Evolutionary conservation across 2,329 filamentous ascomycete species (phyloP).

Genomic region (Cordyceps javanica): DNA sequence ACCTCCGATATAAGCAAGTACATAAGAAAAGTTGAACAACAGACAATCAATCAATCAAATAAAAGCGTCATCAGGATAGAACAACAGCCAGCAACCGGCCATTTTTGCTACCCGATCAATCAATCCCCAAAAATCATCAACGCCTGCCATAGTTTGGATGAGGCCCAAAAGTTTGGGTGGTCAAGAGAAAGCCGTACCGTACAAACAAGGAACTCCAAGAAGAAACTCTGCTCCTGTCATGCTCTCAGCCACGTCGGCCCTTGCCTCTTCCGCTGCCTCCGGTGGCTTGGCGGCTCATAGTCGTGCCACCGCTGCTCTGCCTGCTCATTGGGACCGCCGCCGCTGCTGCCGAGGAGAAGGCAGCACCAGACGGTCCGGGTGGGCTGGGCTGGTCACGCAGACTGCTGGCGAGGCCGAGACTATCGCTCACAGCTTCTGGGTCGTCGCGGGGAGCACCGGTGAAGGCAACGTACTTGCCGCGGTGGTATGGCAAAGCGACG

Average conservation of each 20-base stretch:
- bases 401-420: conserved; percentile 43
- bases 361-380: conserved; percentile 18
- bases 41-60: not conserved
- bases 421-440: conserved; percentile 43
- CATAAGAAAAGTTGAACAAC: not conserved
- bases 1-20: not conserved
- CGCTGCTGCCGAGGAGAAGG: conserved; percentile 29
- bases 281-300: conserved; percentile 51
- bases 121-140: not conserved
- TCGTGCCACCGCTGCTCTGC: conserved; percentile 46
- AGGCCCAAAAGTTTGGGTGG: not conserved
- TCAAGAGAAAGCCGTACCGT: not conserved
- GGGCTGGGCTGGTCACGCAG: conserved; percentile 36
- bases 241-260: conserved; percentile 25
- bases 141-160: conserved; percentile 1
- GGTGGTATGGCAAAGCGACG: conserved; percentile 42
- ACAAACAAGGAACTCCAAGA: not conserved
- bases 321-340: conserved; percentile 47
- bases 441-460: conserved; percentile 40
- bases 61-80: not conserved
- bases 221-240: not conserved
- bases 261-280: conserved; percentile 44
- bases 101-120: not conserved
- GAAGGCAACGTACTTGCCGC: conserved; percentile 43
- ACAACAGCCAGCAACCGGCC: not conserved